A percentile compares a stretch with the other conserved stretches of the same genome.
Evolutionary conservation across 495 filamentous ascomycete species (phyloP).

Genomic region (Jackrogersella minutella): DNA sequence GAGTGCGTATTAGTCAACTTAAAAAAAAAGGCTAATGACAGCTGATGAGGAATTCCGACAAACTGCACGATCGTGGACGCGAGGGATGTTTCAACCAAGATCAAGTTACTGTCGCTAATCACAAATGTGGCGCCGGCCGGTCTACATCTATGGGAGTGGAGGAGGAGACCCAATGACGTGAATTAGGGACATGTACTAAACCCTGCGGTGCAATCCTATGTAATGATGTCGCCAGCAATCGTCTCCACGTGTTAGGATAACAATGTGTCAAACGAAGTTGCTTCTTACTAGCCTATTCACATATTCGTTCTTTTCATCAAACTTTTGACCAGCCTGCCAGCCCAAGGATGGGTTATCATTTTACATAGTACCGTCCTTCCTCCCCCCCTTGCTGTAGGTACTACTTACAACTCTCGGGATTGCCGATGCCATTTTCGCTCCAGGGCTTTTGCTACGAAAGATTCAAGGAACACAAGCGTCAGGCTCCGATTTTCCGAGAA

Average conservation of each 20-base stretch:
- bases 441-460: constrained; percentile 7
- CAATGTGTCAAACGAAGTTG: constrained; percentile 14
- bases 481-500: neutral
- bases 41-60: constrained; percentile 26
- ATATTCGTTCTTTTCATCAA: neutral
- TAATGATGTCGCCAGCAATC: constrained; percentile 14
- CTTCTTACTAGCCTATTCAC: neutral
- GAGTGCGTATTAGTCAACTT: constrained; percentile 31
- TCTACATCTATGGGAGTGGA: constrained; percentile 26
- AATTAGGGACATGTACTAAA: neutral
- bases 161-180: neutral
- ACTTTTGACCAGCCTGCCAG: neutral
- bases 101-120: constrained; percentile 16
- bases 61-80: constrained; percentile 32
- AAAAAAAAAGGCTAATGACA: constrained; percentile 24
- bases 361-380: neutral
- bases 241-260: constrained; percentile 32
- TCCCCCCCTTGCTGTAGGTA: constrained; percentile 3
- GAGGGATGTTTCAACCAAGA: constrained; percentile 21
- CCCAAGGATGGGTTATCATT: constrained; percentile 7
- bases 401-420: constrained; percentile 5
- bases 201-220: constrained; percentile 32
- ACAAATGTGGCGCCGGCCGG: neutral
- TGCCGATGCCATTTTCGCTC: constrained; percentile 4
- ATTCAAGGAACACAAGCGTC: constrained; percentile 5